Evolutionary conservation across 1,284 basidiomycete species (phyloP), one percentile per base, ranked within the genome.

Genomic region (Cerioporus squamosus): DNA sequence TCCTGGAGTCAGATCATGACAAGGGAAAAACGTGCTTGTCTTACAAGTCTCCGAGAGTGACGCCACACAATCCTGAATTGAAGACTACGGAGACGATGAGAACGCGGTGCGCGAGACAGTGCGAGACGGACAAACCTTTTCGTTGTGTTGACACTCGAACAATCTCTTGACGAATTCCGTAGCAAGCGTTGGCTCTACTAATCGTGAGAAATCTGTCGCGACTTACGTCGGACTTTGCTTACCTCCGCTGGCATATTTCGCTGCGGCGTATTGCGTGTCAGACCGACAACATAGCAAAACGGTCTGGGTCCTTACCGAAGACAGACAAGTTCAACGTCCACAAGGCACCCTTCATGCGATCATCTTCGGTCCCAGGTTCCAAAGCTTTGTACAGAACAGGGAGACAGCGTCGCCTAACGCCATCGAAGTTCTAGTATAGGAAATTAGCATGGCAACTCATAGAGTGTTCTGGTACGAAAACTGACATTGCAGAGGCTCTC

Each of bases 341-440:
- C 10, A 98, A 75, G 0, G 95, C 94, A 15, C 94, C 94, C 77
- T 98, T 97, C 86, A 95, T 94, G 44, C 89, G 82, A 72, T 96
- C 93, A 66, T 94, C 93, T 43, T 94, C 91, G 22, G 81, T 83
- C 2, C 89, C 91, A 3, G 88, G 85, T 53, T 86, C 80, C 45
- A 97, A 77, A 0, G 89, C 85, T 36, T 85, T 78, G 66, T 94
- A 88, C 2, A 95, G 75, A 43, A 80, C 75, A 2, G 91, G 83
- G 68, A 90, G 74, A 67, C 86, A 88, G 45, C 80, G 85, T 51
- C 81, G 85, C 66, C 79, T 85, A 66, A 88, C 78, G 7, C 94
- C 94, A 66, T 95, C 91, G 70, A 93, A 97, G 18, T 84, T 77
- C 83, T 90, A 29, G 10, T 29, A 29, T 10, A 62, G 59, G 60